A percentile compares a stretch with the other conserved stretches of the same genome.
Conservation (phyloP, 208 protist genomes). For the Tetramitus jugosus region DNA sequence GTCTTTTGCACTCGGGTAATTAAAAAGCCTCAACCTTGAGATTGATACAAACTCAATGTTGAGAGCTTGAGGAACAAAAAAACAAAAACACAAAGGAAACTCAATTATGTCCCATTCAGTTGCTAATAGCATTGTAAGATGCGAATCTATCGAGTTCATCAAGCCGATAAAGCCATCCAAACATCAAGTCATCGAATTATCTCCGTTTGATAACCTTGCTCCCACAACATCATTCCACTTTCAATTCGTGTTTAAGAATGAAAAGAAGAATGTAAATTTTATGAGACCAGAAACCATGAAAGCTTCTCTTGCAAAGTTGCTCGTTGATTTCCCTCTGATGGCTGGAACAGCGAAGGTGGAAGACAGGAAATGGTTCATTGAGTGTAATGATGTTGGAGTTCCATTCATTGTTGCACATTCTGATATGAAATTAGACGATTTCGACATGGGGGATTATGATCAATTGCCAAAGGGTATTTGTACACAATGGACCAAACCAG, state of each 20-base stretch:
- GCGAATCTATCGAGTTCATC: neutral
- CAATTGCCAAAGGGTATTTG: neutral
- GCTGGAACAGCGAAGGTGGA: neutral
- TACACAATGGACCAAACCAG: neutral
- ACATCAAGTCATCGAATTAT: neutral
- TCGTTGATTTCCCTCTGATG: neutral
- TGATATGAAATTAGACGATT: neutral
- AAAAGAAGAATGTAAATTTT: neutral
- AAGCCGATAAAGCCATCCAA: neutral
- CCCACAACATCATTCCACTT: neutral
- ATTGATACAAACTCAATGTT: too few species aligned
- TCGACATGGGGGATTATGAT: neutral
- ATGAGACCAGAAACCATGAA: neutral
- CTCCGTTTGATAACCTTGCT: neutral
- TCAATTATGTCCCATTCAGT: too few species aligned
- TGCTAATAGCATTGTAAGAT: too few species aligned
- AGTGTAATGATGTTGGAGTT: neutral
- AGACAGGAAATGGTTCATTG: neutral
- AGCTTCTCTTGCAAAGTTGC: neutral
- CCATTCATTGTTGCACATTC: neutral
- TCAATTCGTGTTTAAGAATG: neutral
- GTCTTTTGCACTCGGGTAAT: too few species aligned
- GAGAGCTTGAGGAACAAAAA: too few species aligned
- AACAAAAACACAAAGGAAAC: too few species aligned
- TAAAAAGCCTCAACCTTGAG: too few species aligned